These are phyloP conservation scores for Pueraria montana DNA, from an alignment of 306 rosid species.

Conservation along the genomic window DNA sequence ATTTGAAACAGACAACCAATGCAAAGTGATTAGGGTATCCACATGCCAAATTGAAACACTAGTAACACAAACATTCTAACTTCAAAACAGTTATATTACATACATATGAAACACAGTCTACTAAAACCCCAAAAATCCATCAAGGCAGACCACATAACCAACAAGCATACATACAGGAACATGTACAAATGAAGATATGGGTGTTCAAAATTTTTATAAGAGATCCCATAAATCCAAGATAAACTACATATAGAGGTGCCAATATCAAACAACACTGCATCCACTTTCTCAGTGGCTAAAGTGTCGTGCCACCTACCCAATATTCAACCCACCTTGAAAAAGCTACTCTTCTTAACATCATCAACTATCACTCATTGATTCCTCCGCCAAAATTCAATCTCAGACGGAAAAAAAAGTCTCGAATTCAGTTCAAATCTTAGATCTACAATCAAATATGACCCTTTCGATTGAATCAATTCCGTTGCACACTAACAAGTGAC, in stretches of 20 bases:
- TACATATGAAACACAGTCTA: conserved; percentile 16
- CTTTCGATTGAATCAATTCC: conserved; percentile 35
- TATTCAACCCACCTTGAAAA: conserved; percentile 23
- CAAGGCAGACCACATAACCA: conserved; percentile 21
- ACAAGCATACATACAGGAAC: background rate
- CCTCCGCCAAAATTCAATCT: conserved; percentile 38
- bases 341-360: conserved; percentile 15
- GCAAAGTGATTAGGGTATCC: conserved; percentile 39
- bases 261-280: conserved; percentile 19
- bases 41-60: conserved; percentile 31
- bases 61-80: conserved; percentile 33
- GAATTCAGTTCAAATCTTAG: conserved; percentile 33
- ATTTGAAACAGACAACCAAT: conserved; percentile 37
- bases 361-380: conserved; percentile 39
- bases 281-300: conserved; percentile 22
- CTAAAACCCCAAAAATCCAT: conserved; percentile 32
- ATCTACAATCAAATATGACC: conserved; percentile 43
- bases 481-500: conserved; percentile 39
- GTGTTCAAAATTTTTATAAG: background rate
- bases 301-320: conserved; percentile 17
- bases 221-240: background rate
- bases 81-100: conserved; percentile 9
- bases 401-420: background rate
- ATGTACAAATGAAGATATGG: conserved; percentile 7
- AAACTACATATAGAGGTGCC: conserved; percentile 6